phyloP scores from a whole-genome alignment of 768 basidiomycete species.

The Amanita polypyramis region DNA sequence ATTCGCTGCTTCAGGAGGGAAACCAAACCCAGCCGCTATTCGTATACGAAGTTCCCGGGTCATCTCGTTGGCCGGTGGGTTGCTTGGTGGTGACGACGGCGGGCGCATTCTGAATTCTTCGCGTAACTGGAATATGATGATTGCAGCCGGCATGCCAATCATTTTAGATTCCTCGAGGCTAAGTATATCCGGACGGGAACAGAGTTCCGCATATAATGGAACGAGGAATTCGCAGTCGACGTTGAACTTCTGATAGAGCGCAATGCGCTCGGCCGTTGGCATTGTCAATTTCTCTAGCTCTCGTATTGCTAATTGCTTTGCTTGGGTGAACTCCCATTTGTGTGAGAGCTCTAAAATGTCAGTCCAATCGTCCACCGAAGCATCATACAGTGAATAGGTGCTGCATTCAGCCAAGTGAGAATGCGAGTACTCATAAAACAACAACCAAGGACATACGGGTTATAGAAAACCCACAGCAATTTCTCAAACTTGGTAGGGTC shows the following conservation, averaged over 20 bases:
- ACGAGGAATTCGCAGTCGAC: slow-evolving; percentile 28
- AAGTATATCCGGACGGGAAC: slow-evolving; percentile 27
- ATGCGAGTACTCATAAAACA: neutral
- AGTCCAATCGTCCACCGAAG: slow-evolving; percentile 40
- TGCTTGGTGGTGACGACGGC: neutral
- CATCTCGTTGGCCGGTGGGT: neutral
- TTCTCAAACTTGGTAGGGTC: slow-evolving; percentile 39
- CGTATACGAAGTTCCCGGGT: neutral
- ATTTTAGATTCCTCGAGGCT: slow-evolving; percentile 31
- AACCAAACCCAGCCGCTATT: neutral
- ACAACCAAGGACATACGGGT: slow-evolving; percentile 31
- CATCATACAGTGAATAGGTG: slow-evolving; percentile 44
- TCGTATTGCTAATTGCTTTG: slow-evolving; percentile 41
- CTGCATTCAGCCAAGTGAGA: slow-evolving; percentile 20
- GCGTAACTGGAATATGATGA: neutral
- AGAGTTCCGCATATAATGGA: slow-evolving; percentile 31
- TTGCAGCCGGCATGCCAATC: slow-evolving; percentile 32
- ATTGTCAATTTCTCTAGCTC: slow-evolving; percentile 39
- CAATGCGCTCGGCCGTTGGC: slow-evolving; percentile 40
- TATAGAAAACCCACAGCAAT: slow-evolving; percentile 56
- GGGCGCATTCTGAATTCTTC: neutral
- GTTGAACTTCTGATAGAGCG: slow-evolving; percentile 29
- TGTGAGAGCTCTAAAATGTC: slow-evolving; percentile 42
- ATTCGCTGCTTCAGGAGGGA: neutral
- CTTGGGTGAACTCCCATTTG: slow-evolving; percentile 43